phyloP scores from a whole-genome alignment of 2,329 filamentous ascomycete genomes.

The Xylariomycetidae sp. region DNA sequence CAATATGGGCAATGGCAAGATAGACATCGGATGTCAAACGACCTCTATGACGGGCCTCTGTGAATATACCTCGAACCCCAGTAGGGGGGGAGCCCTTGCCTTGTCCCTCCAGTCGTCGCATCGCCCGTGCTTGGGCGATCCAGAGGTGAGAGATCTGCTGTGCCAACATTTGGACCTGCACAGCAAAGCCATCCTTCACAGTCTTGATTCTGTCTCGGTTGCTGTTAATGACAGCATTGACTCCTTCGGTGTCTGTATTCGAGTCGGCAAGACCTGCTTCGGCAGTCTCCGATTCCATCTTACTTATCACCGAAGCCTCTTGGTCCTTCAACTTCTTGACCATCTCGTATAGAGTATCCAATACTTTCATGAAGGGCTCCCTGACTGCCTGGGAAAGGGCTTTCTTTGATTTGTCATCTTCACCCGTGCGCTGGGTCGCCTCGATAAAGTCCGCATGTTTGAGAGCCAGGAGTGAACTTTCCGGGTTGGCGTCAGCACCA shows the following conservation, averaged over 20 bases:
- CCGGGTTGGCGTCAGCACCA: slow-evolving; percentile 84
- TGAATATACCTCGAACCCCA: slow-evolving; percentile 84
- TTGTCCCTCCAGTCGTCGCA: slow-evolving; percentile 90
- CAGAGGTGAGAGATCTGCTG: slow-evolving; percentile 87
- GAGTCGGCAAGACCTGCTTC: too few relatives aligned
- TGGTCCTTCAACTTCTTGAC: slow-evolving; percentile 67
- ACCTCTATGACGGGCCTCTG: slow-evolving; percentile 80
- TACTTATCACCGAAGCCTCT: slow-evolving; percentile 54
- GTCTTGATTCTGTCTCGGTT: slow-evolving; percentile 60
- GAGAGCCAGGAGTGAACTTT: slow-evolving; percentile 85
- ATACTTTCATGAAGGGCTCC: slow-evolving; percentile 75
- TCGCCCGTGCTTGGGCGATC: slow-evolving; percentile 91
- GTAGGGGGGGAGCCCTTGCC: slow-evolving; percentile 54
- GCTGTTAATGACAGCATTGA: slow-evolving; percentile 30
- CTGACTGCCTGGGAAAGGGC: slow-evolving; percentile 75
- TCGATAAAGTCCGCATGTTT: slow-evolving; percentile 88
- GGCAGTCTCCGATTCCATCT: slow-evolving; percentile 48
- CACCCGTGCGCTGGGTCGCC: slow-evolving; percentile 68
- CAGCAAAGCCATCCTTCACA: slow-evolving; percentile 62
- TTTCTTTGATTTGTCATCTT: slow-evolving; percentile 68
- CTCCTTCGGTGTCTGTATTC: slow-evolving; percentile 17
- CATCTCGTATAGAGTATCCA: slow-evolving; percentile 85
- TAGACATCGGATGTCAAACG: slow-evolving; percentile 93
- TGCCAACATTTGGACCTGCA: slow-evolving; percentile 71
- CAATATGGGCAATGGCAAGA: slow-evolving; percentile 85